Evolutionary conservation across 371 early-diverging fungal genomes (phyloP).

Genomic region (Paraphysoderma sedebokerense): DNA sequence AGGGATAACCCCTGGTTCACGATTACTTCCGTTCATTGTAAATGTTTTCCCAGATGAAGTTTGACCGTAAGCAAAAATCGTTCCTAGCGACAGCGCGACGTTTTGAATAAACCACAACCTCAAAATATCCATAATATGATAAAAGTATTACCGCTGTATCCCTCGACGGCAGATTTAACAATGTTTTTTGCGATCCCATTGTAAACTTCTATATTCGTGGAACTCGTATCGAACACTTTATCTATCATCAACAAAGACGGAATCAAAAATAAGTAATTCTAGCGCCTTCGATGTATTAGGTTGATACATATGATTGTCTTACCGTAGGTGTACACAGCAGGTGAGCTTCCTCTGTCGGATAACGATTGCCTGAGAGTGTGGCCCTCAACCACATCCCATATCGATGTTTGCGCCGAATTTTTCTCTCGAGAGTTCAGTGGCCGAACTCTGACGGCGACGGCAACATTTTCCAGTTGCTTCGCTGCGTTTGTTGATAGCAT

Average conservation of each 20-base stretch:
- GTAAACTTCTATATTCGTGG: conserved; percentile 20
- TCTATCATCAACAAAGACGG: conserved; percentile 8
- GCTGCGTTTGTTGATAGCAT: too few species aligned
- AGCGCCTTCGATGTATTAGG: too few species aligned
- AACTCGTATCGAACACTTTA: conserved; percentile 16
- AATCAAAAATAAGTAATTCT: not conserved
- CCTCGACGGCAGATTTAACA: conserved; percentile 32
- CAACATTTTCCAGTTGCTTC: conserved; percentile 18
- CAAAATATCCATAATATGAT: not conserved
- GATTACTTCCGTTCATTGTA: conserved; percentile 44
- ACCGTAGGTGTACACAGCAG: conserved; percentile 3
- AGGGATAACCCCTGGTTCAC: conserved; percentile 66
- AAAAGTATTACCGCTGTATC: conserved; percentile 29
- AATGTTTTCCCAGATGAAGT: conserved; percentile 93
- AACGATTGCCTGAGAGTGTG: not conserved
- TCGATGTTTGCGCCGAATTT: not conserved
- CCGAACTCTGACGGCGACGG: conserved; percentile 11
- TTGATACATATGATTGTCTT: not conserved
- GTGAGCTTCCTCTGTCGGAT: not conserved
- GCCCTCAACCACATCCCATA: conserved; percentile 3
- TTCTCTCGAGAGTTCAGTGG: conserved; percentile 9
- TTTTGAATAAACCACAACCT: not conserved
- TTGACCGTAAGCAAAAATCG: conserved; percentile 91
- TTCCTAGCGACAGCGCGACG: conserved; percentile 26
- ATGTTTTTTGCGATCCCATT: conserved; percentile 15